Conservation (phyloP, 306 rosid genomes). For the Cicer yamashitae region DNA sequence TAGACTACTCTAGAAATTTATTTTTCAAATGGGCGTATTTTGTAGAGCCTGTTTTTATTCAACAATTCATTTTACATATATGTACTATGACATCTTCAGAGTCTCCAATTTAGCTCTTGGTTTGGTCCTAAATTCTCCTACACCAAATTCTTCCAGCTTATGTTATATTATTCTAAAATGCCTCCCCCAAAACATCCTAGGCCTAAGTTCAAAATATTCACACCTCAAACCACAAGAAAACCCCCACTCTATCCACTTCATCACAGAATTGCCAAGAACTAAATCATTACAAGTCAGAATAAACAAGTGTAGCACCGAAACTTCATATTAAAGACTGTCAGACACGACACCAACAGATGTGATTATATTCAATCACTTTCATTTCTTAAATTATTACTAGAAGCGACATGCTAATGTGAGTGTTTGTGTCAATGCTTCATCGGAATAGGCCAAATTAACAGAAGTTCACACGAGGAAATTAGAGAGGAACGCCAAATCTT, state of each 20-base stretch:
- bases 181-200: constrained; percentile 20
- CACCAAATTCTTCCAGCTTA: background rate
- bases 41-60: background rate
- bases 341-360: background rate
- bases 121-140: constrained; percentile 27
- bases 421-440: background rate
- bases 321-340: background rate
- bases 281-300: constrained; percentile 20
- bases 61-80: constrained; percentile 2
- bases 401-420: background rate
- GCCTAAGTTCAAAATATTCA: constrained; percentile 34
- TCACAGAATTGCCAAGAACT: constrained; percentile 32
- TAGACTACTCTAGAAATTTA: background rate
- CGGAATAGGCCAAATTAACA: constrained; percentile 2
- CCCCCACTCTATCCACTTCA: constrained; percentile 14
- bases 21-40: background rate
- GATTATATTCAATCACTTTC: background rate
- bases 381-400: background rate
- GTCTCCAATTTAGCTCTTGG: constrained; percentile 31
- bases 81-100: constrained; percentile 23
- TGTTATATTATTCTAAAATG: constrained; percentile 21
- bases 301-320: background rate
- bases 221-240: constrained; percentile 11
- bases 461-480: constrained; percentile 22
- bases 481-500: background rate